A percentile compares a stretch with the other conserved stretches of the same genome.
Conservation (phyloP, 805 yeast genomes). For the Spathaspora girioi region DNA sequence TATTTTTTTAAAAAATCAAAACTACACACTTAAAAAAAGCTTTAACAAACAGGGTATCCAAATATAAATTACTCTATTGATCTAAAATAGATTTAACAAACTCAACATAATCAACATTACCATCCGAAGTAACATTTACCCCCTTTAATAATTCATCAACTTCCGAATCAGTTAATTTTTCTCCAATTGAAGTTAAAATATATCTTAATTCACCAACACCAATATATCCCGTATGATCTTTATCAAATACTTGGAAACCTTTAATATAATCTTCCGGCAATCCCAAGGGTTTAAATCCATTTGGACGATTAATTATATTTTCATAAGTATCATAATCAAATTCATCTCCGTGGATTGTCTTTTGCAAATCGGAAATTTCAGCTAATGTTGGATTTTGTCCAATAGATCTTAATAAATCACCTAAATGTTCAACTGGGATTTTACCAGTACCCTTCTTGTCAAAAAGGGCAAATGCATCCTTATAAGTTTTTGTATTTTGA, state of each 20-base stretch:
- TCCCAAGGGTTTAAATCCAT: conserved; percentile 83
- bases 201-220: conserved; percentile 96
- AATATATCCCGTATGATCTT: conserved; percentile 90
- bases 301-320: conserved; percentile 76
- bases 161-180: conserved; percentile 83
- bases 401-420: conserved; percentile 92
- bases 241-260: conserved; percentile 93
- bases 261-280: conserved; percentile 89
- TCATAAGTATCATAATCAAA: conserved; percentile 76
- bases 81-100: conserved; percentile 91
- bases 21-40: not conserved
- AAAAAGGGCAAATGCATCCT: conserved; percentile 94
- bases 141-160: conserved; percentile 96
- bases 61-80: conserved; percentile 46
- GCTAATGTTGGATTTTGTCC: conserved; percentile 98
- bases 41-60: not conserved
- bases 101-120: conserved; percentile 91
- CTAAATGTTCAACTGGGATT: conserved; percentile 79
- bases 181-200: conserved; percentile 93
- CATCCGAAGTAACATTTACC: conserved; percentile 88
- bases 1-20: too few species aligned
- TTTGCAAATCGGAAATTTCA: conserved; percentile 58
- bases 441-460: conserved; percentile 95
- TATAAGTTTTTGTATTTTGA: conserved; percentile 49
- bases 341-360: conserved; percentile 43